phyloP scores from a whole-genome alignment of 306 rosid genomes.

The Vachellia pachyceras region DNA sequence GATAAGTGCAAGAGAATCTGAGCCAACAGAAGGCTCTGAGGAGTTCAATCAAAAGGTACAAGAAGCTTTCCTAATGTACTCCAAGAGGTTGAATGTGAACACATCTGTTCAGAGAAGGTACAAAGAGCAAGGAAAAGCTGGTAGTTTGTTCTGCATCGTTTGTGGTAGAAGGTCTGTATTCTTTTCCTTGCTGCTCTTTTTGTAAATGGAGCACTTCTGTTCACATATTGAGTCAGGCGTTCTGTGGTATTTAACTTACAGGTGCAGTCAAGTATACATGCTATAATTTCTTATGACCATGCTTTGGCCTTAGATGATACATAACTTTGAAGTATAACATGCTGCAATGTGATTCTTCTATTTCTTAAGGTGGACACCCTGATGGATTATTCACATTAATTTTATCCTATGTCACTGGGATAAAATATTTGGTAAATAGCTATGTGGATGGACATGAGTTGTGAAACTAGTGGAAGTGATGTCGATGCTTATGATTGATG shows the following conservation, averaged over 20 bases:
- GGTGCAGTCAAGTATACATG: conserved; percentile 45
- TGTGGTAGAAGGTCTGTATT: conserved; percentile 96
- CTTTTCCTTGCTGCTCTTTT: conserved; percentile 57
- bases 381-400: conserved; percentile 32
- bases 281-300: conserved; percentile 40
- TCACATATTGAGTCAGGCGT: conserved; percentile 53
- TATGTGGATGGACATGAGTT: conserved; percentile 37
- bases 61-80: conserved; percentile 73
- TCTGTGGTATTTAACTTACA: conserved; percentile 45
- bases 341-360: conserved; percentile 30
- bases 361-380: conserved; percentile 30
- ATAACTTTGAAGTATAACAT: conserved; percentile 31
- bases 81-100: conserved; percentile 73
- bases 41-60: conserved; percentile 79
- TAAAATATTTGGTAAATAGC: conserved; percentile 41
- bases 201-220: conserved; percentile 48
- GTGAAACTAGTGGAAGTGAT: conserved; percentile 39
- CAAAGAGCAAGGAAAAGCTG: conserved; percentile 85
- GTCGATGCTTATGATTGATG: conserved; percentile 34
- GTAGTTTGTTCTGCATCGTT: conserved; percentile 90
- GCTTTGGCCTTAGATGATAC: conserved; percentile 29
- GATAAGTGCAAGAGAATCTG: conserved; percentile 54
- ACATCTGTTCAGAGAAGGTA: conserved; percentile 70
- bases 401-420: conserved; percentile 37
- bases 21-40: conserved; percentile 76